These are phyloP conservation scores for Aspergillus hortae DNA, from an alignment of 2,329 filamentous ascomycete species.

Conservation along the genomic window DNA sequence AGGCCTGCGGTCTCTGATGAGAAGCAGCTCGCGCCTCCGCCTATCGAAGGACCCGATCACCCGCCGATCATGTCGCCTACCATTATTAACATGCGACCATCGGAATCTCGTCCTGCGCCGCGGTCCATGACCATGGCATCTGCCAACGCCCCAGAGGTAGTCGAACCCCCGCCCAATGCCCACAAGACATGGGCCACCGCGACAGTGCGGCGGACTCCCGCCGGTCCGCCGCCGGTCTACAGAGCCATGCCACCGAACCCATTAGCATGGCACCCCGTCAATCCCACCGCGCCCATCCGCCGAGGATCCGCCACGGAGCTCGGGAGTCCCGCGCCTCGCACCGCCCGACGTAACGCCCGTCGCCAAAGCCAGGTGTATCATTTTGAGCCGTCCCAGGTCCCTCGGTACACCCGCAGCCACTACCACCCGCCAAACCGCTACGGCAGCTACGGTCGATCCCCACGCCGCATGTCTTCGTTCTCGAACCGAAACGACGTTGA, in stretches of 20 bases:
- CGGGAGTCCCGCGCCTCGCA: slow-evolving; percentile 9
- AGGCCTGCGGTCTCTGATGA: slow-evolving; percentile 2
- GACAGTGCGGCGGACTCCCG: slow-evolving; percentile 16
- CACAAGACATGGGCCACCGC: slow-evolving; percentile 21
- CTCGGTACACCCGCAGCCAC: slow-evolving; percentile 27
- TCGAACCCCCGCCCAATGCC: slow-evolving; percentile 23
- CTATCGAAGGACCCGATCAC: slow-evolving; percentile 1
- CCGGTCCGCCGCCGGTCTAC: slow-evolving; percentile 25
- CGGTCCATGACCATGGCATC: slow-evolving; percentile 32
- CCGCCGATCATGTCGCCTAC: background rate
- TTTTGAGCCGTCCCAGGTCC: slow-evolving; percentile 22
- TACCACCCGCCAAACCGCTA: slow-evolving; percentile 21
- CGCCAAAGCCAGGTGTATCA: slow-evolving; percentile 20
- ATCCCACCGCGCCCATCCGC: slow-evolving; percentile 7
- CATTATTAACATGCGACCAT: background rate
- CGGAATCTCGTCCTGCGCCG: slow-evolving; percentile 2
- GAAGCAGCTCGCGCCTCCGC: slow-evolving; percentile 3
- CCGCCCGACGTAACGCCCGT: slow-evolving; percentile 8
- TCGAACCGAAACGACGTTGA: slow-evolving; percentile 31
- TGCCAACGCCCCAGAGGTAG: slow-evolving; percentile 34
- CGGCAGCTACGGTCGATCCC: slow-evolving; percentile 18
- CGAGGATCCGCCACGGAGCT: slow-evolving; percentile 7
- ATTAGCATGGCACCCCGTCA: slow-evolving; percentile 5
- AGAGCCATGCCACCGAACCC: slow-evolving; percentile 15
- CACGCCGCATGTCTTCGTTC: slow-evolving; percentile 18